Conservation (phyloP, 1,284 basidiomycete species). For the Sanguinoderma infundibulare region DNA sequence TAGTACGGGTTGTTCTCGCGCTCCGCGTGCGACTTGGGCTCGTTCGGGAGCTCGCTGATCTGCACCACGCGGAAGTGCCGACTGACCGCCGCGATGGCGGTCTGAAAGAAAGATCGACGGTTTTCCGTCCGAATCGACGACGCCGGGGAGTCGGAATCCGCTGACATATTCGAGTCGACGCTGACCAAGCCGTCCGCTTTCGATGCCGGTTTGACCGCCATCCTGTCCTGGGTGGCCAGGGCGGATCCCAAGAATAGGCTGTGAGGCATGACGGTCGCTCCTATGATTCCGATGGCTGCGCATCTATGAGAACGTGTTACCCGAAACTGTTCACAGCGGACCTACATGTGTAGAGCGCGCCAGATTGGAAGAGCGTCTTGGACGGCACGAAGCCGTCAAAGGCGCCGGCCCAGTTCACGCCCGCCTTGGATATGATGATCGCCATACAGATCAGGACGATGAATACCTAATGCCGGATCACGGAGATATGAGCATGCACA, state of each 20-base stretch:
- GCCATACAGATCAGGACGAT: conserved; percentile 84
- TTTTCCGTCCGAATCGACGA: not conserved
- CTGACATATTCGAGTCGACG: conserved; percentile 15
- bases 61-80: conserved; percentile 29
- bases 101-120: conserved; percentile 1
- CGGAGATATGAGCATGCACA: not conserved
- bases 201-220: conserved; percentile 33
- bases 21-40: conserved; percentile 33
- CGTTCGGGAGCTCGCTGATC: conserved; percentile 19
- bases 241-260: conserved; percentile 89
- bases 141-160: conserved; percentile 11
- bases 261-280: conserved; percentile 92
- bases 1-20: conserved; percentile 67
- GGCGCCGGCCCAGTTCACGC: conserved; percentile 77
- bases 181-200: conserved; percentile 6
- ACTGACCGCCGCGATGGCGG: not conserved
- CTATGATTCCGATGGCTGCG: conserved; percentile 82
- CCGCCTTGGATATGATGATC: conserved; percentile 76
- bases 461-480: conserved; percentile 58
- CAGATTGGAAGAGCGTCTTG: conserved; percentile 60
- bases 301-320: not conserved
- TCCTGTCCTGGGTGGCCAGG: conserved; percentile 81
- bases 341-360: conserved; percentile 81
- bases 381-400: conserved; percentile 90
- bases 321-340: not conserved